Base-by-base conservation (phyloP, 495 filamentous ascomycete species). In the Annulohypoxylon nitens region DNA sequence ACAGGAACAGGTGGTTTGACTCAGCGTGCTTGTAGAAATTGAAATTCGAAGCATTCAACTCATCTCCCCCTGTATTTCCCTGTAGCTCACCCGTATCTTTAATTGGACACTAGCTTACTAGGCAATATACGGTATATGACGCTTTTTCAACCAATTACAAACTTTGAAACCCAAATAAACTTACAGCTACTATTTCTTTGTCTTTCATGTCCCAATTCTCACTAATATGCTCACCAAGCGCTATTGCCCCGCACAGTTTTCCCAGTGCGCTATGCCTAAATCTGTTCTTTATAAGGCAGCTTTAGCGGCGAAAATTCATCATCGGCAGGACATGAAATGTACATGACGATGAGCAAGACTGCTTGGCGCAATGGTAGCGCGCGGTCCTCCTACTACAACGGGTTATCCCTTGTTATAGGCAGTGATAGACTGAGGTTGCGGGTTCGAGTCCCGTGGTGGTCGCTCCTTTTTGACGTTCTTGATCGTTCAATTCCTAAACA, bases 371-470 rank as follows among this genome's bases (percentile, higher is more conserved):
- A 83, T 82, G 81, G 82, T 83, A 84, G 81, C 80, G 80, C 78
- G 80, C 78, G 78, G 78, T 78, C 78, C 82, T 84, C 81, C 82
- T 84, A 83, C 62, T 73, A 53, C 59, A 69, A 45, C 9, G 34
- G 57, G 23, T 11, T 60, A 43, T 14, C 54, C 50, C 34, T 4
- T 60, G 12, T 18, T 53, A 60, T 65, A 65, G 68, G 67, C 30
- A 75, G 72, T 75, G 68, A 67, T 66, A 84, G 78, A 79, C 78
- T 82, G 78, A 82, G 81, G 81, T 83, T 84, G 81, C 81, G 81
- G 81, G 82, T 84, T 83, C 81, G 82, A 84, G 81, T 83, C 82
- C 82, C 81, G 81, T 82, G 81, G 73, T 76, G 75, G 76, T 83
- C 82, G 81, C 50, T 34, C 14, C 36, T 71, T 59, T 57, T 72